phyloP scores from a whole-genome alignment of 306 rosid genomes.

The Potentilla sterilis region DNA sequence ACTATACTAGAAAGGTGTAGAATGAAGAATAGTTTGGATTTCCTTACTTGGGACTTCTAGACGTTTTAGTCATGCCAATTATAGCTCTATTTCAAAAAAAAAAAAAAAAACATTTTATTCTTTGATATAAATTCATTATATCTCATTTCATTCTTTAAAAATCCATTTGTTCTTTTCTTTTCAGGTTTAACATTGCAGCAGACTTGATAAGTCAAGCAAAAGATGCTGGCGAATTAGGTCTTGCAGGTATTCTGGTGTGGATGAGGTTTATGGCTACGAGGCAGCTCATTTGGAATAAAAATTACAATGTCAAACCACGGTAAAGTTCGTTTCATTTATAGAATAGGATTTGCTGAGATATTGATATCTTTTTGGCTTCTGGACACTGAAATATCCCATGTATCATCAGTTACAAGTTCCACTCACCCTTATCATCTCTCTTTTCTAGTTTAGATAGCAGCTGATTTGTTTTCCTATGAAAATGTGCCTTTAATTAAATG shows the following conservation, averaged over 20 bases:
- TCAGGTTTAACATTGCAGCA: conserved; percentile 94
- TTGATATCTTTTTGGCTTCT: conserved; percentile 11
- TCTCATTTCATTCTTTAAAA: not conserved
- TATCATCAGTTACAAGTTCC: not conserved
- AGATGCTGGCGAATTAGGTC: conserved; percentile 72
- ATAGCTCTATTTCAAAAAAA: not conserved
- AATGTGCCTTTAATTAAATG: not conserved
- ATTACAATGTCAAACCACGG: conserved; percentile 99
- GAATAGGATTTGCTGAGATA: conserved; percentile 9
- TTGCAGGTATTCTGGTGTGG: conserved; percentile 92
- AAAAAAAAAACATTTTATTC: not conserved
- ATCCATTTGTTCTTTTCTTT: conserved; percentile 26
- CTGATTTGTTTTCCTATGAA: not conserved
- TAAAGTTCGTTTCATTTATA: conserved; percentile 29
- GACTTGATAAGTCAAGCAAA: conserved; percentile 76
- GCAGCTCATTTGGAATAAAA: conserved; percentile 98
- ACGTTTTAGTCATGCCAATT: not conserved
- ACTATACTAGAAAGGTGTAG: not conserved
- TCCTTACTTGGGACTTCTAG: not conserved
- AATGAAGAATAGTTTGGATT: not conserved
- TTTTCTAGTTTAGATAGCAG: conserved; percentile 8
- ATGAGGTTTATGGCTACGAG: conserved; percentile 98
- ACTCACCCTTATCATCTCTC: conserved; percentile 8
- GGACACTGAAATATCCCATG: conserved; percentile 15
- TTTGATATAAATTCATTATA: not conserved